Evolutionary conservation across 2,329 filamentous ascomycete genomes (phyloP).

Genomic region (Hypoxylon sp.): DNA sequence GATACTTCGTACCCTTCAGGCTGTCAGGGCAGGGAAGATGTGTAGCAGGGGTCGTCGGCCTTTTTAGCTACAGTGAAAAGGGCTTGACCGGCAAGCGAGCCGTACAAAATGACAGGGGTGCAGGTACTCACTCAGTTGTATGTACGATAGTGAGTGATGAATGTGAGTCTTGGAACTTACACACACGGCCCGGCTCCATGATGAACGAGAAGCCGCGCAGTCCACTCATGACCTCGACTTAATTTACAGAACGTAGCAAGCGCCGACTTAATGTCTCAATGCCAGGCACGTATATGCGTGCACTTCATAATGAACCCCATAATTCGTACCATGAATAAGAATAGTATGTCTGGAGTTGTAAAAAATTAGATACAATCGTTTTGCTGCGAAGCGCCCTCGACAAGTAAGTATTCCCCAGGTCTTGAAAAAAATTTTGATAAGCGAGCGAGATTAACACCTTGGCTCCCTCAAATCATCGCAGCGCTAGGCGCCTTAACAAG

Average conservation of each 20-base stretch:
- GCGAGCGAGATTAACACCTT: conserved; percentile 9
- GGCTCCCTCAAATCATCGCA: conserved; percentile 23
- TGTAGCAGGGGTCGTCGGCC: conserved; percentile 41
- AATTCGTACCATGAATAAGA: conserved; percentile 47
- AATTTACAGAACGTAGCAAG: conserved; percentile 52
- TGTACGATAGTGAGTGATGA: conserved; percentile 19
- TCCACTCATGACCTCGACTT: conserved; percentile 50
- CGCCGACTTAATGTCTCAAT: conserved; percentile 47
- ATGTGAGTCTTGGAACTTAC: conserved; percentile 42
- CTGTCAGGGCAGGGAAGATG: conserved; percentile 39
- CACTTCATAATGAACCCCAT: conserved; percentile 46
- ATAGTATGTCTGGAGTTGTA: conserved; percentile 34
- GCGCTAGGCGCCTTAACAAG: conserved; percentile 14
- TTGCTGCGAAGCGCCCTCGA: conserved; percentile 35
- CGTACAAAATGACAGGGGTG: conserved; percentile 40
- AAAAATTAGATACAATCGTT: conserved; percentile 20
- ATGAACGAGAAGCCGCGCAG: conserved; percentile 48
- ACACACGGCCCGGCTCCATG: conserved; percentile 45
- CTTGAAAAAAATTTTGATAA: conserved; percentile 37
- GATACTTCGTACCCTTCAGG: conserved; percentile 33
- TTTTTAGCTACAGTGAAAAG: conserved; percentile 40
- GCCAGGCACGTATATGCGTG: conserved; percentile 47
- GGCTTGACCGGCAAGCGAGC: conserved; percentile 42
- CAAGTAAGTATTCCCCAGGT: conserved; percentile 24
- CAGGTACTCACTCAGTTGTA: conserved; percentile 27